Evolutionary conservation across 2,329 filamentous ascomycete species (phyloP).

Genomic region (Colletotrichum theobromicola): DNA sequence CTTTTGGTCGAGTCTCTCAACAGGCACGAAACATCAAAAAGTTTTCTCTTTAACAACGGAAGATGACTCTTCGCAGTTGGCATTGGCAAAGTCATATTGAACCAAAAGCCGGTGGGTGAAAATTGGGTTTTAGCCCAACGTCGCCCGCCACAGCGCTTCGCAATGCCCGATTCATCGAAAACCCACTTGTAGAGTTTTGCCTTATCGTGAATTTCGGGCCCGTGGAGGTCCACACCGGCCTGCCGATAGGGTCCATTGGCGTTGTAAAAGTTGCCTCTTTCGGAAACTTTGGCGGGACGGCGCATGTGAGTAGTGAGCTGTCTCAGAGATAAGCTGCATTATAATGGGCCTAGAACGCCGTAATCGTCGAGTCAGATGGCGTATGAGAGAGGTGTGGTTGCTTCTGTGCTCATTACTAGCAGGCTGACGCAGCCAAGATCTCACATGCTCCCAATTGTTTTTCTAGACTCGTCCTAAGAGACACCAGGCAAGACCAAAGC

Average conservation of each 20-base stretch:
- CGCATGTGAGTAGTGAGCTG: not conserved
- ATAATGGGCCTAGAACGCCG: not conserved
- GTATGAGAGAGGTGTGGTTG: not conserved
- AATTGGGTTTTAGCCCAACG: slow-evolving; percentile 4
- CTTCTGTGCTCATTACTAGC: not conserved
- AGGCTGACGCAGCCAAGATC: not conserved
- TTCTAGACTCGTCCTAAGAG: not conserved
- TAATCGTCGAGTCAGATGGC: not conserved
- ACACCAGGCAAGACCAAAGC: not conserved
- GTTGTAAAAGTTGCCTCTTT: not conserved
- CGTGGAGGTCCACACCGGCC: not conserved
- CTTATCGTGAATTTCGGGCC: not conserved
- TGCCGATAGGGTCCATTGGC: not conserved
- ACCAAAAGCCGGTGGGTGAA: not conserved
- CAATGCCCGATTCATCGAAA: slow-evolving; percentile 1
- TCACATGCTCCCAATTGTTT: not conserved
- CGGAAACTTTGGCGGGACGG: not conserved
- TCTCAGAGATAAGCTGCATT: not conserved
- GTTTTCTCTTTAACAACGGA: not conserved
- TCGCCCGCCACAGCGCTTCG: not conserved
- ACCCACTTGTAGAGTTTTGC: slow-evolving; percentile 1
- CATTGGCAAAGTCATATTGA: not conserved
- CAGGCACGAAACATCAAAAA: not conserved
- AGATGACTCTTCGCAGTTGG: not conserved
- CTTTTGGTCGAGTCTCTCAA: not conserved